A percentile compares a stretch with the other conserved stretches of the same genome.
Evolutionary conservation across 768 basidiomycete species (phyloP).

Genomic region (Multifurca ochricompacta): DNA sequence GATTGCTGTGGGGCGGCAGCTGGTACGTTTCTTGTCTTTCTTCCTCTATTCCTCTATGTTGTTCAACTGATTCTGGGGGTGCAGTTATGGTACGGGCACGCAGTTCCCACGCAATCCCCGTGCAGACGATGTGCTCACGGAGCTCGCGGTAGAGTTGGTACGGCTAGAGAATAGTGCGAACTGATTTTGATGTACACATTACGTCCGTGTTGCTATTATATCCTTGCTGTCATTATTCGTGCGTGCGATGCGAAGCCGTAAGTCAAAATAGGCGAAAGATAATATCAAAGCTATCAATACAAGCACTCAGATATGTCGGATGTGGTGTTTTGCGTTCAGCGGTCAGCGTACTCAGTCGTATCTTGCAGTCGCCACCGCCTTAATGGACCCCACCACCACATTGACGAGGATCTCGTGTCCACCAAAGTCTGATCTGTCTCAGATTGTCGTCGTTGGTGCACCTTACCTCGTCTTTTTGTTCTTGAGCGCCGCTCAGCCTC

Average conservation of each 20-base stretch:
- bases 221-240: background rate
- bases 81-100: conserved; percentile 54
- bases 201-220: too few species aligned
- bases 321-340: background rate
- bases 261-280: too few species aligned
- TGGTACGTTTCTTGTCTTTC: conserved; percentile 38
- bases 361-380: conserved; percentile 69
- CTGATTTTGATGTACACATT: background rate
- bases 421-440: background rate
- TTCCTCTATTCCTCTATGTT: background rate
- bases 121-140: conserved; percentile 57
- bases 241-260: too few species aligned
- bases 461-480: conserved; percentile 25
- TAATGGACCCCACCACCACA: conserved; percentile 81
- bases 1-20: conserved; percentile 53
- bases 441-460: conserved; percentile 14
- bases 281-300: background rate
- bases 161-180: conserved; percentile 34
- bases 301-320: background rate
- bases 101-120: conserved; percentile 61
- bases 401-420: conserved; percentile 29
- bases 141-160: conserved; percentile 54
- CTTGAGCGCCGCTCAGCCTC: conserved; percentile 15
- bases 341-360: conserved; percentile 53
- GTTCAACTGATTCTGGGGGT: background rate